Base-by-base conservation (phyloP, 2,329 filamentous ascomycete species). In the Nothophaeocryptopus gaeumannii region DNA sequence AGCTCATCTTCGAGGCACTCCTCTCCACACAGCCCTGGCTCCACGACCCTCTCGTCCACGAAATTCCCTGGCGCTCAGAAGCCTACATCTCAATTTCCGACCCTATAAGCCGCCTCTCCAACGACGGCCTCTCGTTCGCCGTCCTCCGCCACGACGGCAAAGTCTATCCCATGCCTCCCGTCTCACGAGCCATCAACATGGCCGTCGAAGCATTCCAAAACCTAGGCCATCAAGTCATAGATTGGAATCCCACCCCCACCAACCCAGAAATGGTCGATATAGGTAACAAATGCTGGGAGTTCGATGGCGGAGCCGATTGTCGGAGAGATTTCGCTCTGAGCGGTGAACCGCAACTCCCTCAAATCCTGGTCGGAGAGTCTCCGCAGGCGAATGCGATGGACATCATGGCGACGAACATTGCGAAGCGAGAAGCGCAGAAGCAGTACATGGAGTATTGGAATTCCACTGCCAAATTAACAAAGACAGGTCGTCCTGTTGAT, bases 361-460 rank as follows among this genome's bases (percentile, higher is more conserved):
- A 79, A 34, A 62, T 78, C 14, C 54, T 70, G 1, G 70, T 76
- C 49, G 50, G 69, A 43, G 36, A 67, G 9, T 48, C 58, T 31
- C 35, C 63, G 61, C 62, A 77, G 61, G 47, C 71, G 51, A 74
- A 58, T 37, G 74, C 73, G 1, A 64, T 58, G 5, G 67, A 74
- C 16, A 72, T 78, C 44, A 72, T 75, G 39, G 69, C 65, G 2
- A 57, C 75, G 39, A 84, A 83, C 5, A 65, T 83, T 2, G 65
- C 68, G 12, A 80, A 80, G 50, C 72, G 81, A 1, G 71, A 77
- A 20, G 79, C 75, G 42, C 79, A 83, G 58, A 78, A 78, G 50
- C 66, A 72, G 13, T 85, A 85, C 55, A 74, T 82, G 65, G 81
- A 85, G 44, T 85, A 83, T 60, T 84, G 81, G 82, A 83, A 83